Evolutionary conservation across 164 flowering plant genomes (phyloP).

Genomic region (Vitis rotundifolia): DNA sequence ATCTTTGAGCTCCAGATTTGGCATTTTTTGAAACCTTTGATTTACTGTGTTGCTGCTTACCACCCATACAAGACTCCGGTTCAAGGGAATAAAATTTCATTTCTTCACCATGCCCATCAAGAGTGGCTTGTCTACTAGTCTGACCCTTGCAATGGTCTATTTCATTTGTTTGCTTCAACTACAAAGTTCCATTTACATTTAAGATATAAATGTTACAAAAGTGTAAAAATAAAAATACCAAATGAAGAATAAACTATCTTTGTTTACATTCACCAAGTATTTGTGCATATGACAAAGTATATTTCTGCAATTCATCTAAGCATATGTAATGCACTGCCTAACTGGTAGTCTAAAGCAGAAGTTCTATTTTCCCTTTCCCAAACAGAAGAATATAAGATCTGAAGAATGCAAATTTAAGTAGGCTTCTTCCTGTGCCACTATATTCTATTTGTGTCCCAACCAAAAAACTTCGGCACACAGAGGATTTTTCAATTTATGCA

Average conservation of each 20-base stretch:
- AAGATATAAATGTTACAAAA: neutral
- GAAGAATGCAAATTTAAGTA: neutral
- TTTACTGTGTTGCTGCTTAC: constrained; percentile 28
- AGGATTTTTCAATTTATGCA: too few relatives aligned
- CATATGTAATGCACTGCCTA: too few relatives aligned
- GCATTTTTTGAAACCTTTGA: constrained; percentile 31
- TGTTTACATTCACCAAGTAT: too few relatives aligned
- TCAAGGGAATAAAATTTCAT: constrained; percentile 2
- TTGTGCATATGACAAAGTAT: too few relatives aligned
- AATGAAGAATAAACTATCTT: too few relatives aligned
- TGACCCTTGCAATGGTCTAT: neutral
- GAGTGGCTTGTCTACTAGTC: constrained; percentile 8
- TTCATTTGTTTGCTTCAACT: constrained; percentile 25
- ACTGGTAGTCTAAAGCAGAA: too few relatives aligned
- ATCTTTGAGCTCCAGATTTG: constrained; percentile 24
- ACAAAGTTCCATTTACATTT: constrained; percentile 5
- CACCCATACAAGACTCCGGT: constrained; percentile 7
- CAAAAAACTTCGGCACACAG: too few relatives aligned
- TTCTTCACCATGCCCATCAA: constrained; percentile 7
- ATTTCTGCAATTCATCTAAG: too few relatives aligned
- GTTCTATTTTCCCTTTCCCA: neutral
- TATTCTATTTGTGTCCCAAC: too few relatives aligned
- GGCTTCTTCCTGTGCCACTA: neutral
- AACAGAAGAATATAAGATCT: neutral
- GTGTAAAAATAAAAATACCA: too few relatives aligned